Base-by-base conservation (phyloP, 2,329 filamentous ascomycete genomes). In the Graphiopsis chlorocephala region DNA sequence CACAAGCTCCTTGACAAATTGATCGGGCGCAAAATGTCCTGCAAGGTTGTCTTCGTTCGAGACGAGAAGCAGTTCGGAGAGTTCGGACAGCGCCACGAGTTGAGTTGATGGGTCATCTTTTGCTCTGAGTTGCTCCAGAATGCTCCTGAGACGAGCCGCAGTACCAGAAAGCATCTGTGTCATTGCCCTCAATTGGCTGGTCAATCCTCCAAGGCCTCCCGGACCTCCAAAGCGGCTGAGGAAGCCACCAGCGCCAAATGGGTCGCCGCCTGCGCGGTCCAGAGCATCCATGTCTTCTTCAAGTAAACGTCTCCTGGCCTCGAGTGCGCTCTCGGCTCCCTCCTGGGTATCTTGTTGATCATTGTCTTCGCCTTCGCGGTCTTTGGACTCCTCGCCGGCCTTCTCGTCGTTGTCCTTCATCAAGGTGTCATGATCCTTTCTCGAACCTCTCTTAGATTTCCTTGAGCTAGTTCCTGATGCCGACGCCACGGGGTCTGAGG, bases 1-100 rank as follows among this genome's bases (percentile, higher is more conserved):
- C 56, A 99, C 93, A 61, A 99, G 83, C 78, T 99, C 95, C 79
- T 97, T 97, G 64, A 99, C 92, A 74, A 95, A 98, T 10, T 91
- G 86, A 78, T 99, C 95, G 2, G 95, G 92, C 0, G 92, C 92
- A 76, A 99, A 98, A 73, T 97, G 92, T 4, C 95, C 95, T 1
- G 94, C 92, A 12, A 99, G 84, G 69, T 96, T 97, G 75, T 99
- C 95, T 78, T 99, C 95, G 70, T 95, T 98, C 12, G 94, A 97
- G 42, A 99, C 91, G 31, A 99, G 83, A 5, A 99, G 82, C 62
- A 98, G 89, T 77, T 99, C 93, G 0, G 94, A 97, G 7, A 99
- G 83, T 71, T 98, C 94, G 77, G 96, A 92, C 31, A 99, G 81
- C 29, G 94, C 95, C 73, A 97, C 93, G 70, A 97, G 83, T 80